A percentile compares a stretch with the other conserved stretches of the same genome.
phyloP scores from a whole-genome alignment of 768 basidiomycete species.

The Rhodosporidiobolus odoratus region DNA sequence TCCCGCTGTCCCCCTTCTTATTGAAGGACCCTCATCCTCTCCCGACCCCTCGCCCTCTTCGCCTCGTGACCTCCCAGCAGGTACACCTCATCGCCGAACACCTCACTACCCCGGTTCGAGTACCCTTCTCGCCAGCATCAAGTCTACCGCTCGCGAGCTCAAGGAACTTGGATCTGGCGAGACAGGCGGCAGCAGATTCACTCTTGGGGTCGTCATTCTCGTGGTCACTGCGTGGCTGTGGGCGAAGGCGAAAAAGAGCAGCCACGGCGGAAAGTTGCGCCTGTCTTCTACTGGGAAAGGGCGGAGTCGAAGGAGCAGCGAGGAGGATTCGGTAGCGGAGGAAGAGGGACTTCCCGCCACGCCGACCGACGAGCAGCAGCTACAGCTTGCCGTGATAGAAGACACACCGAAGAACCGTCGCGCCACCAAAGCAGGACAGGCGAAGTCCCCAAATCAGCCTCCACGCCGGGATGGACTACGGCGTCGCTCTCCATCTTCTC shows the following conservation, averaged over 20 bases:
- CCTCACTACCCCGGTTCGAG: slow-evolving; percentile 27
- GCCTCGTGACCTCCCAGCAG: neutral
- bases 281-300: neutral
- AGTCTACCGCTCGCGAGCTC: slow-evolving; percentile 15
- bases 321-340: neutral
- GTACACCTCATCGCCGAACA: slow-evolving; percentile 13
- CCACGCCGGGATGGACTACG: neutral
- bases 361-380: neutral
- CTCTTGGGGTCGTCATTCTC: slow-evolving; percentile 9
- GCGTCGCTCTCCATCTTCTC: slow-evolving; percentile 25
- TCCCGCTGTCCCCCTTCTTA: slow-evolving; percentile 15
- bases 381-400: neutral
- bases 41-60: slow-evolving; percentile 3
- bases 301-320: slow-evolving; percentile 14
- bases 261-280: neutral
- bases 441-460: neutral
- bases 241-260: neutral
- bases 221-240: slow-evolving; percentile 21
- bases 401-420: no score
- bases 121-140: slow-evolving; percentile 20
- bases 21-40: slow-evolving; percentile 14
- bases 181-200: neutral
- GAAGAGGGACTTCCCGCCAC: neutral
- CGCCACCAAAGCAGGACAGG: neutral
- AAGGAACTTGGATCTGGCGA: slow-evolving; percentile 2